Percentiles rank a stretch among this genome's conserved stretches.
These are phyloP conservation scores for Eucalyptus pauciflora DNA, from an alignment of 345 rosid species.

Conservation along the genomic window DNA sequence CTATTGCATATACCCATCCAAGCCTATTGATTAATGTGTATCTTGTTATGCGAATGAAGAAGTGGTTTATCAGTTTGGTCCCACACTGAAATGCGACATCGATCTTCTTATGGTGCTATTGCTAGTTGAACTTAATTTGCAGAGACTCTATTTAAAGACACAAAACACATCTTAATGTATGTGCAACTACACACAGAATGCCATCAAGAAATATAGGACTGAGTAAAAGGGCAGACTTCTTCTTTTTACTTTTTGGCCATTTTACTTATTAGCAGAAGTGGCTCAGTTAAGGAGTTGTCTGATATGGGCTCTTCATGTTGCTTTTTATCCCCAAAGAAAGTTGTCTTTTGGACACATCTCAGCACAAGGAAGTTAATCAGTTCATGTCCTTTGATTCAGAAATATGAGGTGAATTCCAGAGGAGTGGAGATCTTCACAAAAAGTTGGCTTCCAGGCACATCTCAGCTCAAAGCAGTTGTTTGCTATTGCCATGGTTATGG, in stretches of 20 bases:
- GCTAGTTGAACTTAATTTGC: not conserved
- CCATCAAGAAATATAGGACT: not conserved
- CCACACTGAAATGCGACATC: not conserved
- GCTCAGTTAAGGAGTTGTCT: not conserved
- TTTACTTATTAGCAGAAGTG: not conserved
- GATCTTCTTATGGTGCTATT: not conserved
- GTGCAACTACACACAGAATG: not conserved
- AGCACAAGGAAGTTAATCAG: conserved; percentile 37
- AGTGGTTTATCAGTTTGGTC: not conserved
- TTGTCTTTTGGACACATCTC: conserved; percentile 57
- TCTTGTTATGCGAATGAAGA: not conserved
- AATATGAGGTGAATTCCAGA: conserved; percentile 69
- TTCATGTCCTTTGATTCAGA: conserved; percentile 21
- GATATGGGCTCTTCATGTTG: not conserved
- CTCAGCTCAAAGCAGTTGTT: conserved; percentile 59
- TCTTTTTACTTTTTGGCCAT: not conserved
- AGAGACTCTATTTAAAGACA: not conserved
- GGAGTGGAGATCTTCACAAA: conserved; percentile 82
- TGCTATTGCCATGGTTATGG: conserved; percentile 96
- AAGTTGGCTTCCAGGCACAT: conserved; percentile 70
- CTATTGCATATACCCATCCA: not conserved
- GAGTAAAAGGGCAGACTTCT: not conserved
- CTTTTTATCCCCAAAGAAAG: conserved; percentile 44
- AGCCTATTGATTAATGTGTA: not conserved
- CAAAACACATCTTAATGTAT: not conserved